Evolutionary conservation across 2,329 filamentous ascomycete species (phyloP).

Genomic region (Ceratocystis eucalypticola): DNA sequence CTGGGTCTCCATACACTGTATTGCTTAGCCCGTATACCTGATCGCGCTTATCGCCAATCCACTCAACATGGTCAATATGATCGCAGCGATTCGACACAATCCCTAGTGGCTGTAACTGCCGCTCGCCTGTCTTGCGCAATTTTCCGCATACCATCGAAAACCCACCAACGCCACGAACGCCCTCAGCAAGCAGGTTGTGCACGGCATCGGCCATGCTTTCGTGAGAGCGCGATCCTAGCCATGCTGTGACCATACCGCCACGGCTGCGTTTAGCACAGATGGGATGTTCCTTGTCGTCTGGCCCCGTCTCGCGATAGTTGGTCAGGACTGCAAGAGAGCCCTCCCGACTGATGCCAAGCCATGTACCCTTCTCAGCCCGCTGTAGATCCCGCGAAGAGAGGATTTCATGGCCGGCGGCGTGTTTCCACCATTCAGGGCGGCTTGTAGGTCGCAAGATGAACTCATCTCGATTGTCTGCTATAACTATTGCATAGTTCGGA

Average conservation of each 20-base stretch:
- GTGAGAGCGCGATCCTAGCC: conserved; percentile 39
- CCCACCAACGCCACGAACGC: conserved; percentile 49
- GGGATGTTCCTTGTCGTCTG: conserved; percentile 37
- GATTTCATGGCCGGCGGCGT: conserved; percentile 33
- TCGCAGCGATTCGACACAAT: conserved; percentile 50
- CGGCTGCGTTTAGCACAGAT: conserved; percentile 44
- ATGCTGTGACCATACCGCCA: conserved; percentile 50
- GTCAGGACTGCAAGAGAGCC: conserved; percentile 52
- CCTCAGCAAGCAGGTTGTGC: conserved; percentile 37
- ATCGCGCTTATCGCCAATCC: conserved; percentile 39
- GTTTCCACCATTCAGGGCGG: conserved; percentile 50
- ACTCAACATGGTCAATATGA: conserved; percentile 40
- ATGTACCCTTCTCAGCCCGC: conserved; percentile 49
- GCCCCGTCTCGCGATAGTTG: conserved; percentile 47
- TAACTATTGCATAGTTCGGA: conserved; percentile 59
- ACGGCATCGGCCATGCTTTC: conserved; percentile 40
- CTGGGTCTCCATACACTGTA: conserved; percentile 39
- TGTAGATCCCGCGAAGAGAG: conserved; percentile 50
- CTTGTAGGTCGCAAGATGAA: conserved; percentile 52
- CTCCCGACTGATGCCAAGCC: conserved; percentile 48
- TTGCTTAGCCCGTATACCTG: conserved; percentile 50
- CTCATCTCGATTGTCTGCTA: conserved; percentile 68
- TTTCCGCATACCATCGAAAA: conserved; percentile 55
- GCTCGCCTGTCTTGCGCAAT: conserved; percentile 27
- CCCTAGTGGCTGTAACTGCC: conserved; percentile 36